These are phyloP conservation scores for Fereydounia khargensis DNA, from an alignment of 1,284 basidiomycete genomes.

Conservation along the genomic window DNA sequence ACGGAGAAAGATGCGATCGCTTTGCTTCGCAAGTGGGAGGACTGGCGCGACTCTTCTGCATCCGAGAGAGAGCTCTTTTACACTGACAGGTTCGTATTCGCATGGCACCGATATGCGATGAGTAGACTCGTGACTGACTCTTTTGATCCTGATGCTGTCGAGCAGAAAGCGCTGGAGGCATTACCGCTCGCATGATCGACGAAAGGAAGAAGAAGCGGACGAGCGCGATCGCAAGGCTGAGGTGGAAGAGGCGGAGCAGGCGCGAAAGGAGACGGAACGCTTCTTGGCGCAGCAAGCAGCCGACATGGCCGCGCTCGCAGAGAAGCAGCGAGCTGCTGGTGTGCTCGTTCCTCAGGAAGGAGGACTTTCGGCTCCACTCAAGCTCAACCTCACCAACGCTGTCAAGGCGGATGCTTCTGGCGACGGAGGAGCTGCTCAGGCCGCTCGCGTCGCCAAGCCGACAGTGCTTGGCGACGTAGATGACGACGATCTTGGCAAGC, in stretches of 20 bases:
- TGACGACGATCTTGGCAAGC: slow-evolving; percentile 30
- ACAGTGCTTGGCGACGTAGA: slow-evolving; percentile 37
- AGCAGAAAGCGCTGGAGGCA: slow-evolving; percentile 44
- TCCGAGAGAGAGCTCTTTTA: slow-evolving; percentile 33
- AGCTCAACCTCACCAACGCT: slow-evolving; percentile 33
- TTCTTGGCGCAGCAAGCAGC: slow-evolving; percentile 48
- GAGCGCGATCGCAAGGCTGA: slow-evolving; percentile 24
- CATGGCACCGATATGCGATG: not conserved
- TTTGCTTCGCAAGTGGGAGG: slow-evolving; percentile 13
- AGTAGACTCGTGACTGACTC: not conserved
- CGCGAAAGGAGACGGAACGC: slow-evolving; percentile 37
- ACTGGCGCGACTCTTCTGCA: slow-evolving; percentile 24
- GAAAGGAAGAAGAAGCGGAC: slow-evolving; percentile 40
- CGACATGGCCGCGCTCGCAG: slow-evolving; percentile 43
- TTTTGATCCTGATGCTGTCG: slow-evolving; percentile 1
- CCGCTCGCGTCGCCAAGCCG: not conserved
- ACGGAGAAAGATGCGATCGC: slow-evolving; percentile 11
- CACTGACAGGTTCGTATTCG: slow-evolving; percentile 11
- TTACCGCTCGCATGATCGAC: slow-evolving; percentile 17
- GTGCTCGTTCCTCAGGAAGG: slow-evolving; percentile 32
- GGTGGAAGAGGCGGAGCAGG: slow-evolving; percentile 22
- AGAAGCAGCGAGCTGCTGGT: slow-evolving; percentile 42
- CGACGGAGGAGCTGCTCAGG: slow-evolving; percentile 1
- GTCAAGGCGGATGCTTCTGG: slow-evolving; percentile 1
- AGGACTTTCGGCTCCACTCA: slow-evolving; percentile 35